A percentile compares a stretch with the other conserved stretches of the same genome.
Conservation (phyloP, 495 filamentous ascomycete species). For the Penicillium alfredii region DNA sequence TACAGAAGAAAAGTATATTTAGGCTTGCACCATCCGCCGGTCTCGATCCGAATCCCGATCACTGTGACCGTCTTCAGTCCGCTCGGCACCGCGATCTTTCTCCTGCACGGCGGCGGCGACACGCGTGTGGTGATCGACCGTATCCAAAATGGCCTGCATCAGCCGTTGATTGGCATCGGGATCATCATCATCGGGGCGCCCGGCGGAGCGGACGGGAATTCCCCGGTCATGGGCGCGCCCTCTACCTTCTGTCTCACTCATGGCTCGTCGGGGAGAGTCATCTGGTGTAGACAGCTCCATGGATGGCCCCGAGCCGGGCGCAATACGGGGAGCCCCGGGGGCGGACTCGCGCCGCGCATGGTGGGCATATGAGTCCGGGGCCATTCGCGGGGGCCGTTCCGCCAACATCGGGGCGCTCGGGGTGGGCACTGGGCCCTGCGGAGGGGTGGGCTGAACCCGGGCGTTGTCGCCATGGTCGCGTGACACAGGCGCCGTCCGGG, state of each 20-base stretch:
- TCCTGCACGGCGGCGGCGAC: constrained; percentile 31
- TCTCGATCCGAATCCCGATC: constrained; percentile 9
- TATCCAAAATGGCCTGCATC: constrained; percentile 44
- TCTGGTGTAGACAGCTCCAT: constrained; percentile 11
- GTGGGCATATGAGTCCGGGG: constrained; percentile 5
- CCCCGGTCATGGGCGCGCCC: constrained; percentile 8
- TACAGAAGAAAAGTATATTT: not conserved
- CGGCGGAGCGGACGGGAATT: constrained; percentile 3
- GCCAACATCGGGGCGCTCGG: constrained; percentile 16
- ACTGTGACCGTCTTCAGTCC: constrained; percentile 3
- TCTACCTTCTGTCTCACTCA: constrained; percentile 36
- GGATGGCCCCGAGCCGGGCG: constrained; percentile 8
- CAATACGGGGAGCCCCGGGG: constrained; percentile 17
- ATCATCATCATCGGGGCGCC: constrained; percentile 38
- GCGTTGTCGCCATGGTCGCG: constrained; percentile 7
- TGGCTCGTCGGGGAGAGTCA: constrained; percentile 35
- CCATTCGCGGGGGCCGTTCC: constrained; percentile 6
- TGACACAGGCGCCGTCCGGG: constrained; percentile 10
- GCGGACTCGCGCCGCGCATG: constrained; percentile 32
- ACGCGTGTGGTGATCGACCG: constrained; percentile 38
- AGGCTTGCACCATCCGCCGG: constrained; percentile 15
- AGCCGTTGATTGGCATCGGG: constrained; percentile 41
- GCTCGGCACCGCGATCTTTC: constrained; percentile 26
- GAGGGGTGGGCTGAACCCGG: too few species aligned
- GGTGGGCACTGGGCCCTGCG: too few species aligned